phyloP scores from a whole-genome alignment of 768 basidiomycete species.

The Leccinum obscurum region DNA sequence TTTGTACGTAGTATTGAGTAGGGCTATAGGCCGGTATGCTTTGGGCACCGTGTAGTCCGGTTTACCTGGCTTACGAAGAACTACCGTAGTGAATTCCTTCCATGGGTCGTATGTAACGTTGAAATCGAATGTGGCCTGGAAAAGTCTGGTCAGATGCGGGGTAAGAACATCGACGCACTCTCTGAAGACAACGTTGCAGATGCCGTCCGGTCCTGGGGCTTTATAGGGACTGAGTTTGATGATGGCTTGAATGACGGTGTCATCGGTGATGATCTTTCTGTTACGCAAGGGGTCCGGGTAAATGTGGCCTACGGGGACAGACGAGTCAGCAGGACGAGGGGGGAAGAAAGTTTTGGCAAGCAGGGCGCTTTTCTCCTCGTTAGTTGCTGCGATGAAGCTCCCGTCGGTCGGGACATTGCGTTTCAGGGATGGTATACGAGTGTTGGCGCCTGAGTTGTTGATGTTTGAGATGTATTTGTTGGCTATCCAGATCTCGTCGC shows the following conservation, averaged over 20 bases:
- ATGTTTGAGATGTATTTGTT: neutral
- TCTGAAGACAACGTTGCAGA: neutral
- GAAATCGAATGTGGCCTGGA: no score
- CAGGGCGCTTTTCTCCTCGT: neutral
- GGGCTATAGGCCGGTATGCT: no score
- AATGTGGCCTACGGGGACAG: neutral
- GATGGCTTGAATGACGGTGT: neutral
- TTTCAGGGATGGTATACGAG: neutral
- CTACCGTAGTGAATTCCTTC: no score
- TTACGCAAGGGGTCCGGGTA: neutral
- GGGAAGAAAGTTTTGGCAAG: neutral
- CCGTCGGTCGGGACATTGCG: neutral
- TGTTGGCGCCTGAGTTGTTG: no score
- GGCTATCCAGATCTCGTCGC: neutral
- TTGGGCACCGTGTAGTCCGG: no score
- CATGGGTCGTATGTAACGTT: no score
- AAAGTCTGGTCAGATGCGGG: no score
- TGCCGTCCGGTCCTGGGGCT: neutral
- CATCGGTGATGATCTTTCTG: neutral
- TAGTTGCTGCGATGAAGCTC: neutral
- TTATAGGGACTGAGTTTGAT: neutral
- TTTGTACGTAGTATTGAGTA: no score
- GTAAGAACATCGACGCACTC: no score
- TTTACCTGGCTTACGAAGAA: neutral
- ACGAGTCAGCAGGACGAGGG: neutral